A percentile compares a stretch with the other conserved stretches of the same genome.
phyloP scores from a whole-genome alignment of 2,329 filamentous ascomycete genomes.

The Beauveria sp. region DNA sequence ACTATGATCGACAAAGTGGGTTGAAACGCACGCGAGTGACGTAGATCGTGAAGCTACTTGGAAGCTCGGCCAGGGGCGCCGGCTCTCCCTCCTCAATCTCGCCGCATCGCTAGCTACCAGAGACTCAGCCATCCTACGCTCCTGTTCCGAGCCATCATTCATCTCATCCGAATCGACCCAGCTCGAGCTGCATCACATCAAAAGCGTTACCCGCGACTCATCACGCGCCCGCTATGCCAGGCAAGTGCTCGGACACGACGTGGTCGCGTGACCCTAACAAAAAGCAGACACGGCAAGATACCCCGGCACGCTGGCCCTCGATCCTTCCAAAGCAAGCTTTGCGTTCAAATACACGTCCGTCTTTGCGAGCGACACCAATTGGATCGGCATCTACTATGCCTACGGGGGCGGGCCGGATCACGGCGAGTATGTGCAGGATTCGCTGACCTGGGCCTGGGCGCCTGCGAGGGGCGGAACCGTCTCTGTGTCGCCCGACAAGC shows the following conservation, averaged over 20 bases:
- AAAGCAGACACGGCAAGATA: not conserved
- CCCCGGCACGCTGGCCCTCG: not conserved
- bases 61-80: too few relatives aligned
- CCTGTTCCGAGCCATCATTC: too few relatives aligned
- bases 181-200: too few relatives aligned
- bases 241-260: not conserved
- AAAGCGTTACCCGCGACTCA: not conserved
- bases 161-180: too few relatives aligned
- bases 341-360: constrained; percentile 17
- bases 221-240: not conserved
- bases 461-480: constrained; percentile 13
- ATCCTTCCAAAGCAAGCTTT: constrained; percentile 5
- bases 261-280: constrained; percentile 2
- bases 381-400: constrained; percentile 20
- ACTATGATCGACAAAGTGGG: too few relatives aligned
- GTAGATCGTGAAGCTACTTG: too few relatives aligned
- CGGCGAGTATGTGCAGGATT: constrained; percentile 12
- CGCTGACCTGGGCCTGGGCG: constrained; percentile 20
- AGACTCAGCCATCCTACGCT: too few relatives aligned
- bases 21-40: too few relatives aligned
- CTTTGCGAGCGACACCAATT: constrained; percentile 16
- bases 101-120: too few relatives aligned
- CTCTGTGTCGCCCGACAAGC: constrained; percentile 3
- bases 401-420: constrained; percentile 17
- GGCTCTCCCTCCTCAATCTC: too few relatives aligned